Percentiles rank a stretch among this genome's conserved stretches.
These are phyloP conservation scores for Cyclostephanos invisitatus DNA, from an alignment of 108 stramenopile genomes.

Conservation along the genomic window DNA sequence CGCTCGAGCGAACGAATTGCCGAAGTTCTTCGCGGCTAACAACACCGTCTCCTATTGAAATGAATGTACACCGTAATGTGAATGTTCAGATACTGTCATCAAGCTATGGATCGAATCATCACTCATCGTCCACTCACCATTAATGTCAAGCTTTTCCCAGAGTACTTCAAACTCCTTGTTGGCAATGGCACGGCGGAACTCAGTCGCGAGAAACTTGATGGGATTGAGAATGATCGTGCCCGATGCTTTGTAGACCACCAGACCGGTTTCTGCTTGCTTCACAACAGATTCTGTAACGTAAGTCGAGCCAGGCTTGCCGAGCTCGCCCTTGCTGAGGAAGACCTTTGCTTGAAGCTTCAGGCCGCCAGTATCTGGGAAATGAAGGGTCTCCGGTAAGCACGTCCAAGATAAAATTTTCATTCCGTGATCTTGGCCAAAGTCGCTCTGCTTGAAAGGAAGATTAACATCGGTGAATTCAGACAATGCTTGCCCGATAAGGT, in stretches of 20 bases:
- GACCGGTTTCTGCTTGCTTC: constrained; percentile 11
- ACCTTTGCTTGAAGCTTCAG: constrained; percentile 25
- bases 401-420: constrained; percentile 20
- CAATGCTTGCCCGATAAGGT: constrained; percentile 32
- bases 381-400: constrained; percentile 24
- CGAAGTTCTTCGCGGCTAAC: constrained; percentile 5
- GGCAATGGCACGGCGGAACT: constrained; percentile 2
- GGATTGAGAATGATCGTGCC: constrained; percentile 17
- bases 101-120: neutral
- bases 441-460: constrained; percentile 22
- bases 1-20: constrained; percentile 1
- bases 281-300: constrained; percentile 23
- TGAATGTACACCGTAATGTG: neutral
- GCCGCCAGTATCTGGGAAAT: constrained; percentile 24
- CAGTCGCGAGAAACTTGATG: constrained; percentile 3
- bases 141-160: neutral
- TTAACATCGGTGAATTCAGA: constrained; percentile 21
- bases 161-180: neutral
- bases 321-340: constrained; percentile 21
- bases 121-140: neutral
- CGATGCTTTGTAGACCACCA: constrained; percentile 21
- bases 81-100: neutral
- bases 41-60: neutral
- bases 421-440: neutral
- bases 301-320: constrained; percentile 25